Evolutionary conservation across 1,284 basidiomycete species (phyloP).

Genomic region (Pseudozyma tsukubaensis): DNA sequence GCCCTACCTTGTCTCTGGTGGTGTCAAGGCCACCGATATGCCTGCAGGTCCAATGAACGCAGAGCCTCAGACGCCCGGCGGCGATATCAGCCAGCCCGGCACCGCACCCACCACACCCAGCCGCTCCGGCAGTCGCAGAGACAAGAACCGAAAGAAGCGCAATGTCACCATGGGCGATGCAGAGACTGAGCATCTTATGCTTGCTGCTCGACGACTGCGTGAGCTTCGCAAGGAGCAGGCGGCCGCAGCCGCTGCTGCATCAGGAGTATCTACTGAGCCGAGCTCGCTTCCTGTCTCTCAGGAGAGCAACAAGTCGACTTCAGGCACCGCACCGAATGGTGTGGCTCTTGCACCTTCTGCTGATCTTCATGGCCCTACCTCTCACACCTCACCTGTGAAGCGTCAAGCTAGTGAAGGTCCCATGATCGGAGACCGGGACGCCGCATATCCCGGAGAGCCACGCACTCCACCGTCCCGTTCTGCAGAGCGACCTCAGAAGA

Average conservation of each 20-base stretch:
- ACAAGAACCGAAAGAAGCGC: conserved; percentile 49
- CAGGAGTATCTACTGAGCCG: conserved; percentile 18
- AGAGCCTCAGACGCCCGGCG: conserved; percentile 19
- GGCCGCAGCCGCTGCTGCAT: conserved; percentile 18
- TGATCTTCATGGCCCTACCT: conserved; percentile 19
- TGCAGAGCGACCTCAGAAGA: conserved; percentile 45
- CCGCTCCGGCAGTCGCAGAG: conserved; percentile 46
- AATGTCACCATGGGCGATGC: conserved; percentile 69
- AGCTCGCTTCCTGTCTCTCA: conserved; percentile 25
- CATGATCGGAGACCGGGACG: conserved; percentile 35
- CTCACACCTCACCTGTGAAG: conserved; percentile 43
- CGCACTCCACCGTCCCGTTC: conserved; percentile 36
- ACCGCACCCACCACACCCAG: conserved; percentile 47
- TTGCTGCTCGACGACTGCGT: conserved; percentile 67
- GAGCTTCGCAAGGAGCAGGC: conserved; percentile 53
- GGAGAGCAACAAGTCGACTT: conserved; percentile 16
- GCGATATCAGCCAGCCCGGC: conserved; percentile 26
- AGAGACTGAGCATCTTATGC: conserved; percentile 70
- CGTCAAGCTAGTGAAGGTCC: conserved; percentile 49
- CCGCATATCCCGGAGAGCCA: conserved; percentile 12
- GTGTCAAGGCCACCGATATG: conserved; percentile 33
- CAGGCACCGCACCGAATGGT: conserved; percentile 3
- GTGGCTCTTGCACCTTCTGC: conserved; percentile 37
- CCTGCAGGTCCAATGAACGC: conserved; percentile 5
- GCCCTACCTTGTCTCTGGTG: conserved; percentile 60